These are phyloP conservation scores for Blastomyces parvus DNA, from an alignment of 2,329 filamentous ascomycete genomes.

Conservation along the genomic window DNA sequence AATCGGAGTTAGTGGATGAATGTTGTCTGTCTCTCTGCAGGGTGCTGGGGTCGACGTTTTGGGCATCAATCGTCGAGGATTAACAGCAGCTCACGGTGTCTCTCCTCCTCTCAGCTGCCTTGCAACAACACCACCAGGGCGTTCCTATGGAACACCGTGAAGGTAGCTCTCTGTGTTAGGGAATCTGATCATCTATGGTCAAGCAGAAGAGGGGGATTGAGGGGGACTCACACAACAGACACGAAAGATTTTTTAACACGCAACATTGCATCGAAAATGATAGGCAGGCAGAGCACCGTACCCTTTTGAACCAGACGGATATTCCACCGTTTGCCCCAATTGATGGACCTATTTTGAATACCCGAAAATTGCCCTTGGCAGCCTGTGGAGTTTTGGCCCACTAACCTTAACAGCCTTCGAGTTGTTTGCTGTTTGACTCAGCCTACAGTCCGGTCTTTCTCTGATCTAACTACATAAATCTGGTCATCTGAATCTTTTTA, in stretches of 20 bases:
- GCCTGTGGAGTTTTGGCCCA: constrained; percentile 3
- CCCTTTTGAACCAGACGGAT: constrained; percentile 7
- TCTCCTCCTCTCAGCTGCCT: background rate
- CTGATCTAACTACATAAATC: constrained; percentile 2
- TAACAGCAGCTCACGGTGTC: constrained; percentile 7
- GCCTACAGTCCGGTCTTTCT: background rate
- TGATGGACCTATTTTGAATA: constrained; percentile 2
- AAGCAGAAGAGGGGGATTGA: background rate
- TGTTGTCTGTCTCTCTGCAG: background rate
- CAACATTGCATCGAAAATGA: background rate
- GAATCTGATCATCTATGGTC: background rate
- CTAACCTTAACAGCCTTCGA: background rate
- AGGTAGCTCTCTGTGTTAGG: background rate
- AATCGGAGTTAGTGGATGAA: constrained; percentile 7
- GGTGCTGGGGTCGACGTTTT: constrained; percentile 11
- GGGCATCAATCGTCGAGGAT: constrained; percentile 15
- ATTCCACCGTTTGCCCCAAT: constrained; percentile 2
- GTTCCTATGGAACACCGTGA: background rate
- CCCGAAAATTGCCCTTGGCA: constrained; percentile 1
- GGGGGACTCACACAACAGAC: background rate
- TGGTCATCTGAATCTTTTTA: constrained; percentile 5
- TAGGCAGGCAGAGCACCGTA: constrained; percentile 2
- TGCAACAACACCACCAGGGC: background rate
- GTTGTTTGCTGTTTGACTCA: background rate
- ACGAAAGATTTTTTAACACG: background rate